Evolutionary conservation across 352 stramenopile species (phyloP), one percentile per base, ranked within the genome.

Genomic region (Pythium rhizo-oryzae): DNA sequence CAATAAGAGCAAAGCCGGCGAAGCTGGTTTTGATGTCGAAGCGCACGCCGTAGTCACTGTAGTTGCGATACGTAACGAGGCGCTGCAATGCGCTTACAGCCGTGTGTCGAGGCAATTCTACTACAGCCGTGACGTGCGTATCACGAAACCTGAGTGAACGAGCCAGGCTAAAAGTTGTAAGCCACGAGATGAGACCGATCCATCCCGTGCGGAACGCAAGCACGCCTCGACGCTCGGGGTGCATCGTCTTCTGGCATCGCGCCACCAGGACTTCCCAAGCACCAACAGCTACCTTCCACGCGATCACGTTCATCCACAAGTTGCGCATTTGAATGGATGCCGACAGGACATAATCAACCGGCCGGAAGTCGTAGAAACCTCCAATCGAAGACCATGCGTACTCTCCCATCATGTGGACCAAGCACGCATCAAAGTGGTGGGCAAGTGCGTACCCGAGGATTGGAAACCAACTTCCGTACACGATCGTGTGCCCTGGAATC

Each of bases 401-500:
- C n/a, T 63, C 39, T 1, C 47, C 24, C 41, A 53, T 33, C 15
- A 53, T 35, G 25, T 59, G 35, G 4, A 59, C 23, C 74, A 67
- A 46, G 79, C 74, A 25, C 70, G 60, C 75, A 50, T 89, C 80
- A 16, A 89, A 69, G 15, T 76, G 30, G 12, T 87, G 62, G 11
- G 75, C 75, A 4, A 81, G 16, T 0, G 67, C 55, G 49, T 81
- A 81, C n/a, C 51, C 56, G 16, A 69, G 15, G 18, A 81, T 51
- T 7, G 74, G 74, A 9, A 75, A 50, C 70, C 72, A 69, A 12
- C 73, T 87, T 3, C 71, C 66, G 47, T 91, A 90, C 13, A 90
- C 70, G 30, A 89, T 69, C 0, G 82, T 73, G 51, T 90, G 75
- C 25, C 83, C 81, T 21, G 80, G 82, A 23, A 90, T 47, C 41